These are phyloP conservation scores for Daedaleopsis sinensis DNA, from an alignment of 768 basidiomycete genomes.

Conservation along the genomic window DNA sequence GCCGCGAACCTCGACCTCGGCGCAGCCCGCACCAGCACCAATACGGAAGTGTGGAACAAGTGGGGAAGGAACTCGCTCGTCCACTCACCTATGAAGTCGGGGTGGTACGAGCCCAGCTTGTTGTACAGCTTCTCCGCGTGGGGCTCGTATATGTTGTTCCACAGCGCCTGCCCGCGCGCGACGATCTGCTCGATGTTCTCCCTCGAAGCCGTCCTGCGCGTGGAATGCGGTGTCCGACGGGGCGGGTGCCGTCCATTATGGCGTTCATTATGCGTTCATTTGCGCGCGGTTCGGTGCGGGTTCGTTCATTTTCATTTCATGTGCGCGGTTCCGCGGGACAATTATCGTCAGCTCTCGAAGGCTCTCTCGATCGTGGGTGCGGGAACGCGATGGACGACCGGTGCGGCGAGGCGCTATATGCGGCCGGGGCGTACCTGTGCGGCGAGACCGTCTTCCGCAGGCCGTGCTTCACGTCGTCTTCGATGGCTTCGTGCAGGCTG, in stretches of 20 bases:
- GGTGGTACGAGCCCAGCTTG: conserved; percentile 87
- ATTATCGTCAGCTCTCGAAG: background rate
- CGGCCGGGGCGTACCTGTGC: conserved; percentile 50
- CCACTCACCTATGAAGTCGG: conserved; percentile 88
- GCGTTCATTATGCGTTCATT: background rate
- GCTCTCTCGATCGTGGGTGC: too few species aligned
- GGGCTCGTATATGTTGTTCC: conserved; percentile 88
- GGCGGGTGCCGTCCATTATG: background rate
- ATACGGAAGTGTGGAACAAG: background rate
- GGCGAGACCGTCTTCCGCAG: conserved; percentile 58
- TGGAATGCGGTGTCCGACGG: conserved; percentile 31
- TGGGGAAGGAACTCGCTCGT: too few species aligned
- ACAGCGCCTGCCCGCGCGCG: conserved; percentile 70
- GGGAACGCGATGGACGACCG: background rate
- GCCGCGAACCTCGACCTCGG: background rate
- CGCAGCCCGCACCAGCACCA: background rate
- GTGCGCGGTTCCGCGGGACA: background rate
- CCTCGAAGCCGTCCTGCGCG: conserved; percentile 49
- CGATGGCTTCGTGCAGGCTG: conserved; percentile 74
- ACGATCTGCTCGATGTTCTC: conserved; percentile 71
- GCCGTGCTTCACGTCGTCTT: conserved; percentile 76
- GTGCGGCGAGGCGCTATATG: conserved; percentile 2
- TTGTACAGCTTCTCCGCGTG: conserved; percentile 87
- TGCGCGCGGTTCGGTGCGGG: background rate
- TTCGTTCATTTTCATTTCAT: background rate